Percentiles rank a stretch among this genome's conserved stretches.
Evolutionary conservation across 495 filamentous ascomycete genomes (phyloP).

Genomic region (Hypoxylon trugodes): DNA sequence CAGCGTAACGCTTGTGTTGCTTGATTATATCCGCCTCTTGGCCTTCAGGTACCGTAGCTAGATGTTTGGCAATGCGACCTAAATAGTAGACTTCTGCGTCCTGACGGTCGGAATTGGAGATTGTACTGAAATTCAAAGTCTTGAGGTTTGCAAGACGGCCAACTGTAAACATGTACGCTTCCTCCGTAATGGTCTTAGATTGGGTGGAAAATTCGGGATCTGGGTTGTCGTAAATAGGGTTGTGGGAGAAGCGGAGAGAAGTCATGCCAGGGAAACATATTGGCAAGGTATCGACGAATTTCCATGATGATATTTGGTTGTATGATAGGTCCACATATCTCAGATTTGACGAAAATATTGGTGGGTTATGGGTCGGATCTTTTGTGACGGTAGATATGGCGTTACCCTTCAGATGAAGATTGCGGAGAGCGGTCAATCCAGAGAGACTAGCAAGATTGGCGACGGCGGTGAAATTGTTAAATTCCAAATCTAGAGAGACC

Average conservation of each 20-base stretch:
- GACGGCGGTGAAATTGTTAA: slow-evolving; percentile 74
- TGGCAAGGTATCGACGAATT: slow-evolving; percentile 71
- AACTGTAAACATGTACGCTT: slow-evolving; percentile 86
- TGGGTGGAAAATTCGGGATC: slow-evolving; percentile 53
- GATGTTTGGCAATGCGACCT: slow-evolving; percentile 75
- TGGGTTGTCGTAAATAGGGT: slow-evolving; percentile 76
- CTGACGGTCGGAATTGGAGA: slow-evolving; percentile 74
- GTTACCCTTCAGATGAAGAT: slow-evolving; percentile 68
- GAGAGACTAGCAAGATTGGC: slow-evolving; percentile 65
- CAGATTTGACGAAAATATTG: slow-evolving; percentile 50
- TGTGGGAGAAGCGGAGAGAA: slow-evolving; percentile 79
- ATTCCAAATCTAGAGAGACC: slow-evolving; percentile 73
- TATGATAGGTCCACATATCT: slow-evolving; percentile 81
- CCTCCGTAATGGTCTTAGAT: slow-evolving; percentile 60
- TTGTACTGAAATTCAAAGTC: slow-evolving; percentile 79
- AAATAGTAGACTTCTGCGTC: slow-evolving; percentile 96
- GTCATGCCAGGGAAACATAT: slow-evolving; percentile 72
- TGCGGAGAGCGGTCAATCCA: slow-evolving; percentile 65
- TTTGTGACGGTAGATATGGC: slow-evolving; percentile 50
- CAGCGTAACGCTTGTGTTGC: slow-evolving; percentile 72
- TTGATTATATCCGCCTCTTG: slow-evolving; percentile 62
- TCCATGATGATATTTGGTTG: slow-evolving; percentile 76
- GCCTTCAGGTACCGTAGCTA: slow-evolving; percentile 66
- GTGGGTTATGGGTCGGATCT: slow-evolving; percentile 25
- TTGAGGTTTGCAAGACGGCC: slow-evolving; percentile 75